Evolutionary conservation across 805 yeast species (phyloP).

Genomic region (Priceomyces fermenticarens): DNA sequence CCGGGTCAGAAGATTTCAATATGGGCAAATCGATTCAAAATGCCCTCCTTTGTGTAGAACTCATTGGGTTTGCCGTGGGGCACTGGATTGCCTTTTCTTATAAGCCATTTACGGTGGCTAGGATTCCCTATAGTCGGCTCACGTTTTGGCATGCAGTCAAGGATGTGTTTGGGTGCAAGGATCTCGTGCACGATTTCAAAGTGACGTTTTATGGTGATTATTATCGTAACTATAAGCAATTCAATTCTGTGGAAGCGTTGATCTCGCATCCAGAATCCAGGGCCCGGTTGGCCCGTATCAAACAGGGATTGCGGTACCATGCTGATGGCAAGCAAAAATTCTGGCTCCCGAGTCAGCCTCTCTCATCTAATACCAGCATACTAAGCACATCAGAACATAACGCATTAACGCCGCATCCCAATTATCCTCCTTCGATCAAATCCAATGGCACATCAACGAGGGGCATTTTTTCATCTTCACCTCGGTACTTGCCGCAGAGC

Average conservation of each 20-base stretch:
- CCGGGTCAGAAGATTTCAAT: slow-evolving; percentile 30
- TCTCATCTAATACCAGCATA: slow-evolving; percentile 10
- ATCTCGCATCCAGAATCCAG: slow-evolving; percentile 67
- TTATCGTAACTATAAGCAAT: slow-evolving; percentile 72
- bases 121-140: slow-evolving; percentile 67
- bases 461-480: slow-evolving; percentile 29
- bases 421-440: slow-evolving; percentile 23
- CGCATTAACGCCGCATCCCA: slow-evolving; percentile 11
- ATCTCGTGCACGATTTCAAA: slow-evolving; percentile 74
- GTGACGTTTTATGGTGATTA: slow-evolving; percentile 65
- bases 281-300: slow-evolving; percentile 64
- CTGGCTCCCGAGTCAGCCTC: slow-evolving; percentile 54
- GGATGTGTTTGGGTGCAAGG: slow-evolving; percentile 77
- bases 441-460: slow-evolving; percentile 31
- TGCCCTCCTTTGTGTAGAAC: slow-evolving; percentile 75
- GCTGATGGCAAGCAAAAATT: slow-evolving; percentile 77
- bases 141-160: slow-evolving; percentile 59
- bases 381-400: slow-evolving; percentile 27
- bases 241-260: slow-evolving; percentile 74
- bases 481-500: slow-evolving; percentile 17
- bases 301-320: slow-evolving; percentile 79
- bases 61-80: slow-evolving; percentile 82
- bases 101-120: slow-evolving; percentile 59
- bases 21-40: slow-evolving; percentile 69
- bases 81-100: slow-evolving; percentile 86